Percentiles rank a stretch among this genome's conserved stretches.
Conservation (phyloP, 352 stramenopile species). For the Phytophthora nicotianae region DNA sequence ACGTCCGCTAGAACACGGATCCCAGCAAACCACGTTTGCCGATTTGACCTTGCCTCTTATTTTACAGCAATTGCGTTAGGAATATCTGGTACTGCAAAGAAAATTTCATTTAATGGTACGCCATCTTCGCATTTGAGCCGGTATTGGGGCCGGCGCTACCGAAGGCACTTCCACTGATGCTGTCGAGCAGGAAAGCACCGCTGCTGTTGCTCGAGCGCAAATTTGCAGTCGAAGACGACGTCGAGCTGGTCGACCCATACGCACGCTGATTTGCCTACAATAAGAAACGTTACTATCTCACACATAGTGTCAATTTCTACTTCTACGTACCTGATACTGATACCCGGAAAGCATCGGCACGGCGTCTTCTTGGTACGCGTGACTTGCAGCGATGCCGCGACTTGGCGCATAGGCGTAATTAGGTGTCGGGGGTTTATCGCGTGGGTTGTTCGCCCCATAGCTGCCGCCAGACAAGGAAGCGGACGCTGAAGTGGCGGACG, state of each 20-base stretch:
- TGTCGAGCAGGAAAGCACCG: slow-evolving; percentile 52
- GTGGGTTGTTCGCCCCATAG: slow-evolving; percentile 33
- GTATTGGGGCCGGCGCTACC: slow-evolving; percentile 37
- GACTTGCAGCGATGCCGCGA: slow-evolving; percentile 28
- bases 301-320: neutral
- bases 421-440: slow-evolving; percentile 47
- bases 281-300: neutral
- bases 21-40: too few relatives aligned
- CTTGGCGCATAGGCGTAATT: slow-evolving; percentile 45
- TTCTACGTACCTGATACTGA: slow-evolving; percentile 58
- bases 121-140: slow-evolving; percentile 21
- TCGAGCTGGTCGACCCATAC: slow-evolving; percentile 41
- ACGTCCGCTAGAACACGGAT: too few relatives aligned
- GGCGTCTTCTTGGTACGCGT: slow-evolving; percentile 54
- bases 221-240: slow-evolving; percentile 32
- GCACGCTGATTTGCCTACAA: slow-evolving; percentile 45
- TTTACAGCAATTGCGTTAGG: too few relatives aligned
- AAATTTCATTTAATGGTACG: slow-evolving; percentile 22
- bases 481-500: slow-evolving; percentile 32
- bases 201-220: slow-evolving; percentile 53
- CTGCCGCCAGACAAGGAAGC: slow-evolving; percentile 40
- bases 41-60: too few relatives aligned
- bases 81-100: too few relatives aligned
- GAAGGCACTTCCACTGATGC: slow-evolving; percentile 48
- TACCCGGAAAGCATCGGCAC: slow-evolving; percentile 64